Conservation (phyloP, 331 rosid species). For the Dryas integrifolia region DNA sequence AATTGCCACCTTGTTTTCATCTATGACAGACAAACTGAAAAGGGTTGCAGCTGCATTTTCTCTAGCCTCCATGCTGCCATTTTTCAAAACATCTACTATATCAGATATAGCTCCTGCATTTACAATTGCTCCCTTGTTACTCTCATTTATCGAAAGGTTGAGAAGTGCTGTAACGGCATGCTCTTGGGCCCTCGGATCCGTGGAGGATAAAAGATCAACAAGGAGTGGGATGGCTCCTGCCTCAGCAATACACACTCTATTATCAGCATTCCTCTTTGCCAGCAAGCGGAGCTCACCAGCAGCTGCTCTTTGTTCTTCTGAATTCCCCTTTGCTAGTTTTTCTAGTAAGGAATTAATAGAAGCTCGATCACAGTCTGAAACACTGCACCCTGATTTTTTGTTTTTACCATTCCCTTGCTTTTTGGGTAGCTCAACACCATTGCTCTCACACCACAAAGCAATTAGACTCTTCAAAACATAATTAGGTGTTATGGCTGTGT, state of each 20-base stretch:
- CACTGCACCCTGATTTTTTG: slow-evolving; percentile 62
- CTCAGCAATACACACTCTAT: slow-evolving; percentile 92
- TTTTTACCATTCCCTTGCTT: slow-evolving; percentile 63
- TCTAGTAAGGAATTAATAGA: slow-evolving; percentile 56
- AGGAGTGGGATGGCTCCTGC: slow-evolving; percentile 98
- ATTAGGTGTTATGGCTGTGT: slow-evolving; percentile 93
- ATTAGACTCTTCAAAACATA: slow-evolving; percentile 93
- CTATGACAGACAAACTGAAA: slow-evolving; percentile 84
- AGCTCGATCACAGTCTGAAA: slow-evolving; percentile 72
- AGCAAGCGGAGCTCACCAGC: slow-evolving; percentile 95
- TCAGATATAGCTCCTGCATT: slow-evolving; percentile 90
- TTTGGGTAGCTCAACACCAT: slow-evolving; percentile 89
- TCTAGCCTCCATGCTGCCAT: slow-evolving; percentile 96
- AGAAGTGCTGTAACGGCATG: slow-evolving; percentile 97
- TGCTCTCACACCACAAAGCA: slow-evolving; percentile 94
- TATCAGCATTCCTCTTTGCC: slow-evolving; percentile 93
- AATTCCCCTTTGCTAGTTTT: slow-evolving; percentile 56
- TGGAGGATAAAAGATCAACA: slow-evolving; percentile 69
- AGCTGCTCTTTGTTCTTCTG: slow-evolving; percentile 81
- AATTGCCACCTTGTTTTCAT: slow-evolving; percentile 84
- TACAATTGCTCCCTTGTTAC: slow-evolving; percentile 87
- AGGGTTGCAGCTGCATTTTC: slow-evolving; percentile 99
- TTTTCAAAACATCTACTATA: slow-evolving; percentile 85
- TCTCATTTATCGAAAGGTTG: slow-evolving; percentile 84
- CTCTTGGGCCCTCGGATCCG: slow-evolving; percentile 84